Conservation (phyloP, 139 green algal genomes). For the Dunaliella sp. region DNA sequence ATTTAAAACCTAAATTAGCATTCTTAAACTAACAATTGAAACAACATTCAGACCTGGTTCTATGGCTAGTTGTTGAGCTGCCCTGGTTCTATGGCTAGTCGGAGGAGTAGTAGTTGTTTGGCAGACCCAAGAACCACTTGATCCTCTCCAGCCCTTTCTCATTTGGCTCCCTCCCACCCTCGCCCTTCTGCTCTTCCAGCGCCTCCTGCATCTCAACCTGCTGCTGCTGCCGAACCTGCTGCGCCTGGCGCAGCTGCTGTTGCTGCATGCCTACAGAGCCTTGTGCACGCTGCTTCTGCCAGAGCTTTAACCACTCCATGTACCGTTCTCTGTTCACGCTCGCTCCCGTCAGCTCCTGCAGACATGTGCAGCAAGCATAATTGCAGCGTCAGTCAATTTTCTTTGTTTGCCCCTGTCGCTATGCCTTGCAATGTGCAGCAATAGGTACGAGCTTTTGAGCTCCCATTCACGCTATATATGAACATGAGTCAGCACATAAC, state of each 20-base stretch:
- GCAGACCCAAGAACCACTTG: conserved; percentile 75
- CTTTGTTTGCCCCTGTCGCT: no score
- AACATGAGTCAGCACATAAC: no score
- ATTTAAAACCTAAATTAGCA: no score
- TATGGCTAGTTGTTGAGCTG: not conserved
- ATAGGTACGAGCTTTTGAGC: no score
- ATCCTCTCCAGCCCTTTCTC: conserved; percentile 52
- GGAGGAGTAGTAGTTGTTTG: conserved; percentile 61
- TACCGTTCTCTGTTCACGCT: conserved; percentile 48
- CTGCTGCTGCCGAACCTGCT: no score
- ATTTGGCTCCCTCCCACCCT: not conserved
- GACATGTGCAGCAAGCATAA: no score
- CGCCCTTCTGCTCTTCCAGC: not conserved
- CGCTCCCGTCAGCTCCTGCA: conserved; percentile 46
- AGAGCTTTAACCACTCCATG: conserved; percentile 23
- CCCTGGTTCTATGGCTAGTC: not conserved
- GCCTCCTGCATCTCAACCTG: not conserved
- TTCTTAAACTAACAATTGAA: no score
- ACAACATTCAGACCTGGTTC: no score
- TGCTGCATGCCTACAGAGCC: not conserved
- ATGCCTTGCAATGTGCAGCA: no score
- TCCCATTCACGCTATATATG: no score
- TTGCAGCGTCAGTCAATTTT: no score
- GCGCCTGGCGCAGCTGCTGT: not conserved
- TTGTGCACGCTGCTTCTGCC: not conserved